A percentile compares a stretch with the other conserved stretches of the same genome.
These are phyloP conservation scores for Nissolia schottii DNA, from an alignment of 306 rosid species.

Conservation along the genomic window DNA sequence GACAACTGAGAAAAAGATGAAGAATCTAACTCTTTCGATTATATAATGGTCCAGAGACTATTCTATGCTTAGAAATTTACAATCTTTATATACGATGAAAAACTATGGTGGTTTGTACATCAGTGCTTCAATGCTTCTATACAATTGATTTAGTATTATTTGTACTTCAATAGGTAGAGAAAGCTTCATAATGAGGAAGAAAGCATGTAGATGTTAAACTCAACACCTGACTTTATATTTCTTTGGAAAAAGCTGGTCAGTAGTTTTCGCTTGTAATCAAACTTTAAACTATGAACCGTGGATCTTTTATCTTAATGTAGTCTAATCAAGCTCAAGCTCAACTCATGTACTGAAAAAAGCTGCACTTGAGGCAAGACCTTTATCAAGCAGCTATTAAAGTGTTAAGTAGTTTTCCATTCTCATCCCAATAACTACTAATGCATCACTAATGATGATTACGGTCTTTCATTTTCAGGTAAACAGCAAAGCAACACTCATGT, in stretches of 20 bases:
- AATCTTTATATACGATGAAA: neutral
- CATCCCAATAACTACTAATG: slow-evolving; percentile 8
- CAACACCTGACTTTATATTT: neutral
- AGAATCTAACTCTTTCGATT: neutral
- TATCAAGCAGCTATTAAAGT: neutral
- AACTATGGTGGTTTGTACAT: neutral
- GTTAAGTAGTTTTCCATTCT: slow-evolving; percentile 1
- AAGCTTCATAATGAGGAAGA: neutral
- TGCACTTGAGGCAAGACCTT: slow-evolving; percentile 8
- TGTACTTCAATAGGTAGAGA: neutral
- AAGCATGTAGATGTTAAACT: neutral
- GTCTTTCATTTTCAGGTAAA: slow-evolving; percentile 60
- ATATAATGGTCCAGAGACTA: neutral
- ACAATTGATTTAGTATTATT: neutral
- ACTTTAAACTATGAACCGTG: slow-evolving; percentile 3
- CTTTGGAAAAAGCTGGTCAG: neutral
- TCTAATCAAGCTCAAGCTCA: neutral
- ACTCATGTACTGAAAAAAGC: slow-evolving; percentile 5
- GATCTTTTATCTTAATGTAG: neutral
- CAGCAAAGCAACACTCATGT: slow-evolving; percentile 84
- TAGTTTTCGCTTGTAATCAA: neutral
- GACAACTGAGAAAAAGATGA: neutral
- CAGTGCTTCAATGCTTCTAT: neutral
- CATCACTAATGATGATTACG: slow-evolving; percentile 38
- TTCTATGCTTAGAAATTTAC: neutral